These are phyloP conservation scores for Zalerion maritima DNA, from an alignment of 495 filamentous ascomycete genomes.

Conservation along the genomic window DNA sequence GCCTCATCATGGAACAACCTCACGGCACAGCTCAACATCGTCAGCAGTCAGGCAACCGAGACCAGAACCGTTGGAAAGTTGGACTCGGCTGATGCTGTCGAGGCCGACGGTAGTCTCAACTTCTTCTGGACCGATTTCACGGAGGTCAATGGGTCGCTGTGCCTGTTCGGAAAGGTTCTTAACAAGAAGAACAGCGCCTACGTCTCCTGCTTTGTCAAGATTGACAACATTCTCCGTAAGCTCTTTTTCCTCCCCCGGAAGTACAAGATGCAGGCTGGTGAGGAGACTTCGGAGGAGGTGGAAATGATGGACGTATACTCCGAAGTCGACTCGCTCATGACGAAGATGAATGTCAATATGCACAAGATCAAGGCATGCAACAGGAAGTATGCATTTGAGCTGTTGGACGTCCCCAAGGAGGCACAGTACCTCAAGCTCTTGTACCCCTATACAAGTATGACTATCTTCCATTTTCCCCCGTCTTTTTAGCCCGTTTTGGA, in stretches of 20 bases:
- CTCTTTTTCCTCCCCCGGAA: slow-evolving; percentile 85
- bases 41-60: slow-evolving; percentile 48
- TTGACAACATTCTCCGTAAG: slow-evolving; percentile 88
- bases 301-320: slow-evolving; percentile 80
- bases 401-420: slow-evolving; percentile 75
- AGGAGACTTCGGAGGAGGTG: slow-evolving; percentile 64
- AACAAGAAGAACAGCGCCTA: slow-evolving; percentile 68
- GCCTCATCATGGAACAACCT: slow-evolving; percentile 84
- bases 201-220: slow-evolving; percentile 87
- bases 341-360: slow-evolving; percentile 62
- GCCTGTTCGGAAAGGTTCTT: slow-evolving; percentile 90
- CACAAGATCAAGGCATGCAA: slow-evolving; percentile 85
- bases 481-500: not conserved
- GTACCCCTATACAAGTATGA: slow-evolving; percentile 64
- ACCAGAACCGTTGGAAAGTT: slow-evolving; percentile 59
- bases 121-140: slow-evolving; percentile 98
- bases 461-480: not conserved
- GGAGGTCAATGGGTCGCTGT: slow-evolving; percentile 81
- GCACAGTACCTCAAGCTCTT: slow-evolving; percentile 83
- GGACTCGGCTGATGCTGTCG: slow-evolving; percentile 62
- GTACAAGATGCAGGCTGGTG: slow-evolving; percentile 38
- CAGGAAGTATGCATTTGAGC: slow-evolving; percentile 91
- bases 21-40: slow-evolving; percentile 70
- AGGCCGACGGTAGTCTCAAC: slow-evolving; percentile 78
- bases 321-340: slow-evolving; percentile 78